Evolutionary conservation across 2,329 filamentous ascomycete genomes (phyloP), one percentile per base, ranked within the genome.

Genomic region (Paramyrothecium sp.): DNA sequence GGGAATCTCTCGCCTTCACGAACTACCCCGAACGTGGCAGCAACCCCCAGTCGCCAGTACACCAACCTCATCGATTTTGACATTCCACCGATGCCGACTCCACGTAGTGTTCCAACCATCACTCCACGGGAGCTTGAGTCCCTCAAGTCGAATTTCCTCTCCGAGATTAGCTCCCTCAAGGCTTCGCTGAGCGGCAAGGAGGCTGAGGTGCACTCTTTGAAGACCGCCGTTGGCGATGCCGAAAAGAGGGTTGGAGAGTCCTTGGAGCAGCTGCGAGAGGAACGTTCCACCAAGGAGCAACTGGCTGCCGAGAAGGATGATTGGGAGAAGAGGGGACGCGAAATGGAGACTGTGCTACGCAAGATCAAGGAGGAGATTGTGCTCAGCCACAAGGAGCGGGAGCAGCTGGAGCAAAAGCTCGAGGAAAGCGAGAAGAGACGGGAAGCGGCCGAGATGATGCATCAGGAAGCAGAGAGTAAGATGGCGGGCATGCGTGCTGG

Each of bases 111-210:
- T 41, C 95, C 95, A 0, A 91, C 89, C 10, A 89, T 98, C 64
- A 97, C 93, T 2, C 91, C 95, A 2, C 87, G 95, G 34, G 95
- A 99, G 75, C 81, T 98, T 2, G 95, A 99, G 71, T 91, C 90
- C 16, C 81, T 98, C 59, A 98, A 98, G 72, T 97, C 93, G 0
- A 85, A 84, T 22, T 96, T 96, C 66, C 82, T 96, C 54, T 96
- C 93, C 0, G 91, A 98, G 70, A 96, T 99, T 58, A 96, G 92
- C 60, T 92, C 90, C n/a, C 84, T 99, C 19, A 95, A 91, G 69
- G 95, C 95, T 3, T 94, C 91, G 11, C 80, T 99, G 11, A 93
- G 89, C 66, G 95, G 95, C 52, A 96, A 95, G 68, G 94, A 98
- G 71, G 94, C 94, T 7, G 93, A 98, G 72, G 91, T 95, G 38